Base-by-base conservation (phyloP, 2,329 filamentous ascomycete species). In the Talaromyces sp. region DNA sequence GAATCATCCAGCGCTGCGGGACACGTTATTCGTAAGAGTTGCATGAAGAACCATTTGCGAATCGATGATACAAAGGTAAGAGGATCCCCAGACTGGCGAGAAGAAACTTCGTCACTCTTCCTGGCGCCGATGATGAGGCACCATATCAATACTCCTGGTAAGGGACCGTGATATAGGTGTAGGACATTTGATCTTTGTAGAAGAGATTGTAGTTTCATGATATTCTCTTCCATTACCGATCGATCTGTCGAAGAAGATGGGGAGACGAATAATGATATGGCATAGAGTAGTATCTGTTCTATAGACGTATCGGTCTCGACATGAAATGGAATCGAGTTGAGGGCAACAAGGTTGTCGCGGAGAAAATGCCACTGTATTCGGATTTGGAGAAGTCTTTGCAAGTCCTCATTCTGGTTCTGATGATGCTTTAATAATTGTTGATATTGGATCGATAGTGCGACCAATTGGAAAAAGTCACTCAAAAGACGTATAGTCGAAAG, bases 21-120 rank as follows among this genome's bases (percentile, higher is more conserved):
- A 59, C 67, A 69, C 17, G 66, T 52, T 9, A 67, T 60, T 3
- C 70, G 59, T 22, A 62, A 65, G 9, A 68, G 63, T 52, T 70
- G 69, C 70, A 72, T 70, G 19, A 71, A 33, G 49, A 69, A 69
- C 69, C 70, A 71, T 63, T 66, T 69, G 3, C 57, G 68, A 3
- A 50, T 11, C n/a, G 15, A 47, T 35, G 37, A 31, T 37, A 61
- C 41, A 25, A 11, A 25, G 5, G 47, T 50, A 15, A 10, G 5
- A 27, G 22, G 47, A 50, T 31, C 25, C 1, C 22, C 47, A 17
- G 39, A 31, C 37, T 31, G 33, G 33, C 22, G 22, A 27, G 27
- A 45, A 45, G 15, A 41, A 35, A 31, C 15, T 1, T 59, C 19
- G 4, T 64, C 61, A 27, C 64, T 69, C 27, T 67, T 37, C 31